Base-by-base conservation (phyloP, 164 flowering plant species). In the Platanus orientalis region DNA sequence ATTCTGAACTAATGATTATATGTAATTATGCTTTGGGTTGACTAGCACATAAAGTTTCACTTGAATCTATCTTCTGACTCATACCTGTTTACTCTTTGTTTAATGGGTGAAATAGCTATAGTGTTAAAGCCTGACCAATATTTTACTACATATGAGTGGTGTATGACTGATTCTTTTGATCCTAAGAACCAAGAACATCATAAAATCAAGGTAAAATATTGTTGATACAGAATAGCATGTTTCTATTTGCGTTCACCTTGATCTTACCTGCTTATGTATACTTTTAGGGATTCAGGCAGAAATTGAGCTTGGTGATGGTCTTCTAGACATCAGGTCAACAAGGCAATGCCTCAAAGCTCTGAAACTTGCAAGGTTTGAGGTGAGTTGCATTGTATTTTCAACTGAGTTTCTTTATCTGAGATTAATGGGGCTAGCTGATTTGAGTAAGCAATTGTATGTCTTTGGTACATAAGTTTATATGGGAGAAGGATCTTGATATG, bases 131-230 rank as follows among this genome's bases (percentile, higher is more conserved):
- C 99, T 63, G 99, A 97, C n/a, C 97, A 90, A 61, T 79, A 42
- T 69, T 95, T 95, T 81, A 97, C 97, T 70, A 97, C 94, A 50
- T 92, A 87, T 65, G 99, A 95, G 50, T 95, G 99, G 99, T 91
- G 99, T 78, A 85, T 92, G 97, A 92, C 96, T 57, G 92, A 81
- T 75, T 64, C 97, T 24, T 95, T 67, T 57, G 91, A 95, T 69
- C 92, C 94, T 54, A 73, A 79, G 20, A 90, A 88, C 71, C 71
- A 75, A 71, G 86, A 81, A 29, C 97, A 95, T 78, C 88, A 82
- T 72, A 84, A 78, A 70, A 88, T 95, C 65, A 95, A 95, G 97
- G 99, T 89, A 47, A 26, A 24, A 28, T n/a, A 56, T 14, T 63
- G 10, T 23, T 25, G 10, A 25, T 56, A 32, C 39, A 23, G 14